Base-by-base conservation (phyloP, 176 grass and related monocot genomes). In the Elaeis guineensis region DNA sequence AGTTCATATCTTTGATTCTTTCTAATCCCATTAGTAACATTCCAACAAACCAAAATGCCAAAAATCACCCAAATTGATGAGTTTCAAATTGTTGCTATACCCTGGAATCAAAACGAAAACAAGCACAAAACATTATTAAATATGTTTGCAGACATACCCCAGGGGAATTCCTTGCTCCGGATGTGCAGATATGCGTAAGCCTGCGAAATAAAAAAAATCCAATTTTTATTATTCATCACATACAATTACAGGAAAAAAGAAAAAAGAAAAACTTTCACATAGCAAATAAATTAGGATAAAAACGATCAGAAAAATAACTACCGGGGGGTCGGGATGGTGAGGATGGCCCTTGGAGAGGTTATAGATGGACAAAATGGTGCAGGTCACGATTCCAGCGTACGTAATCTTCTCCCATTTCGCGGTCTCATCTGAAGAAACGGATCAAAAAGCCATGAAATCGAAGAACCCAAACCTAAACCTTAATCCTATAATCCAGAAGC, bases 321-420 rank as follows among this genome's bases (percentile, higher is more conserved):
- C 83, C 67, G 78, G 70, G 51, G 92, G 83, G 51, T 97, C 84
- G 0, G 82, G 79, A 69, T 59, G 61, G 76, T 97, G 87, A 24
- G 72, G 78, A 64, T 97, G 92, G 9, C 92, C 92, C 80, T 91
- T 88, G 28, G 78, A 88, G 61, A 91, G 81, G 74, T 75, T 85
- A 65, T 82, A 90, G 5, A 83, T 75, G 15, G 65, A 67, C 5
- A 97, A 4, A 22, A 73, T 64, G 14, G 81, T 76, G 83, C 92
- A 97, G 17, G 63, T 59, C 15, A 79, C 75, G 69, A 87, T 90
- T 25, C 75, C 92, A 1, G 15, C 70, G 59, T 85, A 88, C 21
- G 87, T 88, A 62, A 88, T 91, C 87, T 97, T 97, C 83, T 97
- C 83, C 87, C 92, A 97, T 63, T 91, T 91, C 28, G 86, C 84